Base-by-base conservation (phyloP, 2,329 filamentous ascomycete genomes). In the Ustulina deusta region DNA sequence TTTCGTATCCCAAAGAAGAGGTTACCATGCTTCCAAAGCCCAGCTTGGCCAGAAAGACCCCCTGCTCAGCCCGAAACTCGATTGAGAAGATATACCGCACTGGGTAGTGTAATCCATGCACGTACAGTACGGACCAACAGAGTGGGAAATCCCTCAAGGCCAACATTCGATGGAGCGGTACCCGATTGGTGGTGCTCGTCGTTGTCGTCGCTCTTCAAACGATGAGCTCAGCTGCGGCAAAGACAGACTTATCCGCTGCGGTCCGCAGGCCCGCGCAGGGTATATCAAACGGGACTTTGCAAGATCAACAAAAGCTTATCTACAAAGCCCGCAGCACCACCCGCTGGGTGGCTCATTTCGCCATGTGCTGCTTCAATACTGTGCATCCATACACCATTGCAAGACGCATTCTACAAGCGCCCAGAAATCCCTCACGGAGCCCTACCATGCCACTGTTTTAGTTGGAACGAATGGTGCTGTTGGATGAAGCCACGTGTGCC, bases 261-360 rank as follows among this genome's bases (percentile, higher is more conserved):
- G 51, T 4, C 15, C 40, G 7, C 15, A n/a, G 65, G 44, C n/a
- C n/a, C n/a, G n/a, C n/a, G n/a, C n/a, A n/a, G 22, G 61, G 36
- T 46, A 68, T 68, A 65, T 61, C 32, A 49, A 11, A 52, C 34
- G 25, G 56, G 46, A 48, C 48, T 51, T 48, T 40, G 10, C 48
- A 36, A 62, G 62, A 59, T 51, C n/a, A 57, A 56, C 63, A 61
- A 69, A 62, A 62, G 66, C 66, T 68, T 68, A 65, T 68, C 62
- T n/a, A n/a, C n/a, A 55, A 27, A 51, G 29, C 36, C 56, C 20
- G n/a, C 49, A 48, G 20, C 34, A 40, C 20, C 17, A 22, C 36
- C 56, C 17, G n/a, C 40, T 32, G n/a, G 22, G 34, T 17, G 46
- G 36, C 22, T 40, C 32, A 64, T 40, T n/a, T 34, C 46, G 46